phyloP scores from a whole-genome alignment of 768 basidiomycete genomes.

The Dioszegia aurantiaca region DNA sequence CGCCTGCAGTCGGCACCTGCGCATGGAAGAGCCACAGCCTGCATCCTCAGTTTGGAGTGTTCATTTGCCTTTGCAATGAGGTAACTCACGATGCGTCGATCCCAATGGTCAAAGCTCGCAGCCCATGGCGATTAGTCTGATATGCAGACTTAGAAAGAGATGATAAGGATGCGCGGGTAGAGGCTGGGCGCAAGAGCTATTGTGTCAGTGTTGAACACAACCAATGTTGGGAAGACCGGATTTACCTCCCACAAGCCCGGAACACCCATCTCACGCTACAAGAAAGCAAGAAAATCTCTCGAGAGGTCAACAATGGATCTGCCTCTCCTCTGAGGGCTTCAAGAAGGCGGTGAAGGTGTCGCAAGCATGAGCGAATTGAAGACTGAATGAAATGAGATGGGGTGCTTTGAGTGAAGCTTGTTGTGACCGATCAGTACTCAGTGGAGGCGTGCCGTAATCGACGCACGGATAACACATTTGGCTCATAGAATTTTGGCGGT shows the following conservation, averaged over 20 bases:
- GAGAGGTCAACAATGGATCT: too few relatives aligned
- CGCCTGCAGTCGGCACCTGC: conserved; percentile 57
- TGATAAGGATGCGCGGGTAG: conserved; percentile 69
- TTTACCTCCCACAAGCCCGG: conserved; percentile 54
- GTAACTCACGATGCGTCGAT: conserved; percentile 64
- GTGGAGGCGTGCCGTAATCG: conserved; percentile 9
- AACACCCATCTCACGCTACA: conserved; percentile 50
- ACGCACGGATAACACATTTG: conserved; percentile 4
- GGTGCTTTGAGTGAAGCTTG: background rate
- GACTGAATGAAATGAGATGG: background rate
- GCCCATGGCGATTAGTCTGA: conserved; percentile 61
- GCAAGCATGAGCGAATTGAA: background rate
- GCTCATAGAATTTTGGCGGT: background rate
- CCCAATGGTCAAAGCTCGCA: conserved; percentile 75
- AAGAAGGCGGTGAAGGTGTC: background rate
- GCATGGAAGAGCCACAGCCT: conserved; percentile 60
- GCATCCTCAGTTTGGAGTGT: background rate
- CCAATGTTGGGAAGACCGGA: background rate
- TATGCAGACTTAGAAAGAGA: conserved; percentile 77
- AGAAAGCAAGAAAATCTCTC: background rate
- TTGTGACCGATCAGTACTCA: background rate
- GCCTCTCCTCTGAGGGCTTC: background rate
- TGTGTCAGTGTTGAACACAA: background rate
- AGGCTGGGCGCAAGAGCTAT: conserved; percentile 68
- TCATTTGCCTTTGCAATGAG: too few relatives aligned